Evolutionary conservation across 1,284 basidiomycete species (phyloP), one percentile per base, ranked within the genome.

Genomic region (Laetiporus sulphureus): DNA sequence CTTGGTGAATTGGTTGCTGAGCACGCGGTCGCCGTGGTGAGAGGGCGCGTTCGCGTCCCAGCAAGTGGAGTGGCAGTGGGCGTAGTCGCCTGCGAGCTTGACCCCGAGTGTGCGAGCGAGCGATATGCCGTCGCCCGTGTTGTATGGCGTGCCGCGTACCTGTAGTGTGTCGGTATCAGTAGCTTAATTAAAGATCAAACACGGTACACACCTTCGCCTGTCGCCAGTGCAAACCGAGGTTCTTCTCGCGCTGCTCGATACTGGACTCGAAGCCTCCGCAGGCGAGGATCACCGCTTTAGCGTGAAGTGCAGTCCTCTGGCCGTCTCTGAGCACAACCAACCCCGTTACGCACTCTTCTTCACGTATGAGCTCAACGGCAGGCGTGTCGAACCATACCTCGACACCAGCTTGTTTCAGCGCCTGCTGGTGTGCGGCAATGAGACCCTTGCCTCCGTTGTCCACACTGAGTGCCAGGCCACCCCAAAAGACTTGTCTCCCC

Each of bases 1-100:
- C 57, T 83, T 83, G 3, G 81, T 84, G 58, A 69, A 81, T 49
- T 80, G 77, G 54, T 84, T 83, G 44, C 75, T 79, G 40, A 81
- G 59, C 25, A 65, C 61, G 33, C 78, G 72, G 42, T 75, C 66
- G 6, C 80, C 80, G 12, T 62, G 56, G 34, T 76, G 62, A 15
- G 59, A 44, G 3, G 68, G 61, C 1, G 79, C 75, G 50, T 79
- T 68, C n/a, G 76, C 77, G 50, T 83, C 82, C 81, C 81, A 83
- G 52, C 72, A 75, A 4, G 79, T 83, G 45, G 77, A 79, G 50
- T 84, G 82, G 50, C 80, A 84, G 13, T 77, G 73, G 32, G 52
- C 54, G 71, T 76, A 83, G 59, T 83, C 77, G 3, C 79, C 79
- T 0, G 61, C 57, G 24, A 73, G 60, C 39, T 67, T 69, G n/a